Percentiles rank a stretch among this genome's conserved stretches.
Conservation (phyloP, 306 rosid species). For the Gastrolobium bilobum region DNA sequence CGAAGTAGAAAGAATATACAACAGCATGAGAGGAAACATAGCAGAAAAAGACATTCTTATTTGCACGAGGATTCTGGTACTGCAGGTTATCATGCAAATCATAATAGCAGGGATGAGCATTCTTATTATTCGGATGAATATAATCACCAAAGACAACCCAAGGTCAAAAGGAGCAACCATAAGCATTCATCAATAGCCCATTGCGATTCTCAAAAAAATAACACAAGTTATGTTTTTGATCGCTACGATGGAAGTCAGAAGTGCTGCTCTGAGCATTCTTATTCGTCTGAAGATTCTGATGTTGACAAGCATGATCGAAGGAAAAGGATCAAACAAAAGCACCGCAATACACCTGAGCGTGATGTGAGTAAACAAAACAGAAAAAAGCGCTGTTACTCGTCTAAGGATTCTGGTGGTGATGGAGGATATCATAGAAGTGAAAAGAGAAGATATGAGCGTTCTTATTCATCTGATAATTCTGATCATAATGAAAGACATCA, state of each 20-base stretch:
- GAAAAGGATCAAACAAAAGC: constrained; percentile 46
- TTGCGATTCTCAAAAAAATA: constrained; percentile 47
- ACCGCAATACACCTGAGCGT: not conserved
- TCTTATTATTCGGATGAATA: constrained; percentile 46
- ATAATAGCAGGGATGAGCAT: constrained; percentile 38
- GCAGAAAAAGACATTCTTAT: constrained; percentile 43
- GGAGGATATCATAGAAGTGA: constrained; percentile 41
- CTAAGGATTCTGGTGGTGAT: constrained; percentile 41
- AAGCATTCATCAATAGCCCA: constrained; percentile 47
- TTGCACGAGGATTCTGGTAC: constrained; percentile 52
- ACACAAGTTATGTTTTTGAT: constrained; percentile 42
- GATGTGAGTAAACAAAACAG: constrained; percentile 49
- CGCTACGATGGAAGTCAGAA: constrained; percentile 41
- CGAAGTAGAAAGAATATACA: constrained; percentile 55
- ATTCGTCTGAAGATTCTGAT: constrained; percentile 53
- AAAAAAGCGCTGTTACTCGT: constrained; percentile 33
- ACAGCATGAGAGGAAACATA: constrained; percentile 46
- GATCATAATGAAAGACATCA: constrained; percentile 44
- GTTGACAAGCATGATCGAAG: constrained; percentile 37
- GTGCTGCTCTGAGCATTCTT: constrained; percentile 39
- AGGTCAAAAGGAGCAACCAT: constrained; percentile 45
- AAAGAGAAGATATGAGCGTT: constrained; percentile 42
- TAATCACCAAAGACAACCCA: constrained; percentile 43
- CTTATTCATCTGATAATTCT: constrained; percentile 42
- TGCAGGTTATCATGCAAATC: constrained; percentile 29